Evolutionary conservation across 2,329 filamentous ascomycete genomes (phyloP).

Genomic region (Orbilia javanica): DNA sequence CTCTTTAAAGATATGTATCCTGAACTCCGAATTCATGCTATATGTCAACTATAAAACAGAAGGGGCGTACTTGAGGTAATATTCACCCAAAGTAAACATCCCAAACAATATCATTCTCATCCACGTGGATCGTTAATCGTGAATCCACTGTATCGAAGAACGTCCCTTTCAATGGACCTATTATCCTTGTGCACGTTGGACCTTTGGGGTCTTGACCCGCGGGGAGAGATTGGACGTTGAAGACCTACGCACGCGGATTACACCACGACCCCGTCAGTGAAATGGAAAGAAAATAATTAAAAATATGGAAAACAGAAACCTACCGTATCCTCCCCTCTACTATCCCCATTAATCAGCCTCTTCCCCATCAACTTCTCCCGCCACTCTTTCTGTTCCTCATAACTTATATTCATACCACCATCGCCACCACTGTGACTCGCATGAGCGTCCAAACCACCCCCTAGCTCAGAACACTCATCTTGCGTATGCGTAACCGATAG

Average conservation of each 20-base stretch:
- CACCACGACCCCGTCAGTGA: not conserved
- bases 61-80: not conserved
- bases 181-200: conserved; percentile 36
- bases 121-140: conserved; percentile 39
- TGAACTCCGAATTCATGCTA: not conserved
- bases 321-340: not conserved
- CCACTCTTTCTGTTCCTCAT: conserved; percentile 13
- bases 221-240: conserved; percentile 35
- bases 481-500: conserved; percentile 20
- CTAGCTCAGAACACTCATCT: conserved; percentile 2
- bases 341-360: conserved; percentile 12
- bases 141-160: conserved; percentile 32
- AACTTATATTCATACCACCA: not conserved
- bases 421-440: not conserved
- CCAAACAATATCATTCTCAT: conserved; percentile 38
- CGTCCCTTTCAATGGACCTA: conserved; percentile 28
- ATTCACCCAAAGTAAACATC: conserved; percentile 50
- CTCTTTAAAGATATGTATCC: not conserved
- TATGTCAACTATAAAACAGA: not conserved
- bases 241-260: not conserved
- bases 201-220: conserved; percentile 12
- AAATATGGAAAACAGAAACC: not conserved
- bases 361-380: conserved; percentile 25
- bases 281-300: not conserved
- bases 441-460: not conserved